Evolutionary conservation across 2,329 filamentous ascomycete species (phyloP), one percentile per base, ranked within the genome.

Genomic region (Pseudocercospora pini-densiflorae): DNA sequence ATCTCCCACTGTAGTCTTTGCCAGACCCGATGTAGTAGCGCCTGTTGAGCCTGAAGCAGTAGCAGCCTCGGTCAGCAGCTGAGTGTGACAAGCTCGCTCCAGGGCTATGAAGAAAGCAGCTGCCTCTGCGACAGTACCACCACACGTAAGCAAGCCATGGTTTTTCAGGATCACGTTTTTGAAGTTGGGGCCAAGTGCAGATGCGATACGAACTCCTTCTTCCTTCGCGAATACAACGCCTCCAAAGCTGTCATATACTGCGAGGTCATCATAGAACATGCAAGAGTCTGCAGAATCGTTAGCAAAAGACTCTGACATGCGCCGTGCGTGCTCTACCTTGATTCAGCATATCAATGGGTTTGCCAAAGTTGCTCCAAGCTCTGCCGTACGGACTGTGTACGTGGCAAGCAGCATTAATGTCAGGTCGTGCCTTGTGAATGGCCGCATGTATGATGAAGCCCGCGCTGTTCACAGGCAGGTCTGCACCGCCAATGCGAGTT

Each of bases 121-220:
- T n/a, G 78, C 79, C 65, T 80, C 79, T 61, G 79, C 79, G 2
- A 81, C 77, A 24, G 72, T 75, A 9, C 63, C n/a, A 2, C 74
- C 77, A 5, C 77, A 75, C 0, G 79, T 81, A 14, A 81, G 67
- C 12, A 81, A 76, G 5, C 79, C 78, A 65, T 80, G 79, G 43
- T 81, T 81, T 61, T 79, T 76, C 6, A 81, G 62, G 24, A 80
- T 79, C 1, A 75, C 75, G 23, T 77, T 77, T 69, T 79, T 79
- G 31, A 72, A 62, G 70, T 68, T 60, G 4, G 10, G 24, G 2
- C 77, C 77, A 19, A 80, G 66, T 2, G 76, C 76, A 55, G 76
- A 75, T 8, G 81, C 80, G 12, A 81, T 84, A n/a, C 76, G 77
- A 31, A 82, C 77, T 6, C 81, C 80, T 51, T 83, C 81, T 59